Percentiles rank a stretch among this genome's conserved stretches.
These are phyloP conservation scores for Curvularia spicifera DNA, from an alignment of 2,329 filamentous ascomycete genomes.

Conservation along the genomic window DNA sequence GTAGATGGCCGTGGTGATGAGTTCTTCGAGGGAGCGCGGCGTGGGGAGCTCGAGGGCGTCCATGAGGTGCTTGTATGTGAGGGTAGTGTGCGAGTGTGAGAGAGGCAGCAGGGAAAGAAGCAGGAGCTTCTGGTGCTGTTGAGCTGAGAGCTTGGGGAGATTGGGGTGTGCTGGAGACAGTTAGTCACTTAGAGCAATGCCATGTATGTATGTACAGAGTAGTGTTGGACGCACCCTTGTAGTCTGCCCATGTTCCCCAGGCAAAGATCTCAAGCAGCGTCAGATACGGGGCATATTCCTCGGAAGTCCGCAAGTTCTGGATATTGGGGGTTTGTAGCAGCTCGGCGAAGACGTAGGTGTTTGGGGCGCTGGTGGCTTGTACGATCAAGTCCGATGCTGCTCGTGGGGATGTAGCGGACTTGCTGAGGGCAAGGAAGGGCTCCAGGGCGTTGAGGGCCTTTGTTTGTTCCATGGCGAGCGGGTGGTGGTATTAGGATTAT, in stretches of 20 bases:
- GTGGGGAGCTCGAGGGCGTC: conserved; percentile 69
- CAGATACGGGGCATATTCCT: conserved; percentile 69
- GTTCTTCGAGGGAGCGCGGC: conserved; percentile 76
- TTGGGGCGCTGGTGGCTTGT: conserved; percentile 85
- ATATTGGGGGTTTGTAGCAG: conserved; percentile 83
- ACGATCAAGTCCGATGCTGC: conserved; percentile 85
- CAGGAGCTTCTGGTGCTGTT: conserved; percentile 83
- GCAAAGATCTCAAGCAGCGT: conserved; percentile 86
- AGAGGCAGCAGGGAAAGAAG: conserved; percentile 88
- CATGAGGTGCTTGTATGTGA: conserved; percentile 76
- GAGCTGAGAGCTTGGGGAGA: conserved; percentile 74
- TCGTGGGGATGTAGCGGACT: conserved; percentile 81
- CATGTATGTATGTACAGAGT: background rate
- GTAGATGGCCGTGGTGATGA: conserved; percentile 89
- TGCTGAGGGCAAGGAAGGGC: conserved; percentile 89
- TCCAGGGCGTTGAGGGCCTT: conserved; percentile 67
- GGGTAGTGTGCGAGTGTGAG: conserved; percentile 66
- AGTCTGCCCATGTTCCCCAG: conserved; percentile 85
- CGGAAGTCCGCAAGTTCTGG: conserved; percentile 69
- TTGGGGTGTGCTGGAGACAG: conserved; percentile 49
- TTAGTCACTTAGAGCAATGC: conserved; percentile 6
- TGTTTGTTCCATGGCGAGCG: conserved; percentile 71
- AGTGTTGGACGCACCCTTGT: conserved; percentile 60
- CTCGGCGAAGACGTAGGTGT: conserved; percentile 93
- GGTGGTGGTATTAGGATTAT: background rate